These are phyloP conservation scores for Pythium dissimile DNA, from an alignment of 352 stramenopile genomes.

Conservation along the genomic window DNA sequence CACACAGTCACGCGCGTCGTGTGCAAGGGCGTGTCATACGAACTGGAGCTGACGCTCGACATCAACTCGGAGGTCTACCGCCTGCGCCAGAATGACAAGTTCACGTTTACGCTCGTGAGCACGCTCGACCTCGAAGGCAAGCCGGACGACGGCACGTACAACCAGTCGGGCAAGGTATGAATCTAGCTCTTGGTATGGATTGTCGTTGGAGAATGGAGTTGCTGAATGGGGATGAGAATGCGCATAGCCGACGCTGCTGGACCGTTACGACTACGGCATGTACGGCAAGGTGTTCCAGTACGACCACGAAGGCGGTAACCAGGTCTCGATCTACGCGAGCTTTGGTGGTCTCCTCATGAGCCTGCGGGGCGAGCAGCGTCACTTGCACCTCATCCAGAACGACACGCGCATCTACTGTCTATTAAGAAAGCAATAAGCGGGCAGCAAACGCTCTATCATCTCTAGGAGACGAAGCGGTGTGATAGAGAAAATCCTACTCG, in stretches of 20 bases:
- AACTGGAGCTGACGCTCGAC: conserved; percentile 96
- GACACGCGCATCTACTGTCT: conserved; percentile 95
- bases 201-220: not conserved
- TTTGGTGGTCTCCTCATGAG: conserved; percentile 98
- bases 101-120: conserved; percentile 94
- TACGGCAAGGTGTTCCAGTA: conserved; percentile 98
- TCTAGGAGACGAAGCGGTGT: not conserved
- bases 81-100: conserved; percentile 94
- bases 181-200: not conserved
- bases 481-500: not conserved
- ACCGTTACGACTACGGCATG: conserved; percentile 99
- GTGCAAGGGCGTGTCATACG: conserved; percentile 96
- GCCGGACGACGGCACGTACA: conserved; percentile 93
- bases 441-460: not conserved
- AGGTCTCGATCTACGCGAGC: conserved; percentile 92
- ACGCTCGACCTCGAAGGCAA: conserved; percentile 96
- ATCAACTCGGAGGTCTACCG: conserved; percentile 98
- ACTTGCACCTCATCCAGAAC: conserved; percentile 96
- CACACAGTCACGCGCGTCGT: conserved; percentile 92
- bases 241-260: conserved; percentile 84
- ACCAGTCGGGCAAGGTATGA: conserved; percentile 86
- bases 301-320: conserved; percentile 92
- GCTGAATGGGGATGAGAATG: not conserved
- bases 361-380: conserved; percentile 94
- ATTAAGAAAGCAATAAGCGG: conserved; percentile 79